Evolutionary conservation across 2,329 filamentous ascomycete genomes (phyloP), one percentile per base, ranked within the genome.

Genomic region (Colletotrichum cuscutae): DNA sequence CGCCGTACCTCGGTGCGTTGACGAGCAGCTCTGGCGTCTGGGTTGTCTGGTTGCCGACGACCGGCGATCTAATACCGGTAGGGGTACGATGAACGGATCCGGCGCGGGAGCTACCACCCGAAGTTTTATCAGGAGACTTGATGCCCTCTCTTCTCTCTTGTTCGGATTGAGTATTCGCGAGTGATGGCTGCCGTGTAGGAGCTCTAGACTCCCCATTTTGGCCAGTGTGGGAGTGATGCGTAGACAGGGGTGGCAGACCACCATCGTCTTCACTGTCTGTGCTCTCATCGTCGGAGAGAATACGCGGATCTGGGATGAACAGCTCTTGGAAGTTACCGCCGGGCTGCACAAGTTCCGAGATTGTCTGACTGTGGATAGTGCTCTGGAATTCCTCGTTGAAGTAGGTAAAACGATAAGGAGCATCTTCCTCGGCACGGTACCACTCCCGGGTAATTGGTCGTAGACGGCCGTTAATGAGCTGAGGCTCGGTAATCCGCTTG

Each of bases 311-410:
- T 1, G 97, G 97, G 26, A 97, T 89, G 80, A 99, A 99, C 0
- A 99, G 89, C 77, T 98, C 94, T 72, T 89, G 89, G 81, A 99
- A 99, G 56, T 90, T 93, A 73, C 92, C 89, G 6, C 95, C 97
- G 0, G 94, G 92, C 76, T 98, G 95, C 9, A 97, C 89, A 24
- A 99, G 88, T 80, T 98, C 97, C 2, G 95, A 97, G 70, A 99
- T 98, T 0, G 93, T 97, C 82, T 97, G 94, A 73, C 95, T 97
- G 82, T 99, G 97, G 74, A 99, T 97, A 0, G 97, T 99, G 81
- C 94, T 97, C 78, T 95, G 93, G 68, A 98, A 95, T 75, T 98
- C 95, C 80, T 98, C 97, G 81, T 98, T 98, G 87, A 99, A 99
- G 82, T 99, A 99, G 0, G 97, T 98, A 81, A 98, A 99, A 30